These are phyloP conservation scores for Afroboletus lepidellus DNA, from an alignment of 1,284 basidiomycete genomes.

Conservation along the genomic window DNA sequence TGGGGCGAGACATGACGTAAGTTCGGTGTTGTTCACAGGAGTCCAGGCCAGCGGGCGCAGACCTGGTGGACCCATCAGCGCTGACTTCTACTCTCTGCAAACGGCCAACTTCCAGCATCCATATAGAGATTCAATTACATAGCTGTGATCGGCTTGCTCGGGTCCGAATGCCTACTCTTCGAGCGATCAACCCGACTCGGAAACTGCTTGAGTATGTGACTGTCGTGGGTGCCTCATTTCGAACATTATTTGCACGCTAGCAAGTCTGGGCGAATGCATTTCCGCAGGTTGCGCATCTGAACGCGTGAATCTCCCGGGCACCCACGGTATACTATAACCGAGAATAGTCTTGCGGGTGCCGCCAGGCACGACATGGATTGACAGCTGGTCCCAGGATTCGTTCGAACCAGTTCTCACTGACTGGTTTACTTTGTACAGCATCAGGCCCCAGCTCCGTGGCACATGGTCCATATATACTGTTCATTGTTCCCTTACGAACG, in stretches of 20 bases:
- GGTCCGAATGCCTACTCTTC: background rate
- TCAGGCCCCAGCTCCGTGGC: background rate
- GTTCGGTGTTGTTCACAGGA: background rate
- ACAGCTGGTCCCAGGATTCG: background rate
- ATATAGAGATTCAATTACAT: background rate
- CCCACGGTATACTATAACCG: background rate
- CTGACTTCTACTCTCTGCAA: constrained; percentile 3
- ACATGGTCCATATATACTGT: background rate
- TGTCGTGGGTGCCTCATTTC: background rate
- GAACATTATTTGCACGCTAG: background rate
- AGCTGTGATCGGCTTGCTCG: background rate
- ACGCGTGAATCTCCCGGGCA: background rate
- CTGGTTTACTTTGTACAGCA: background rate
- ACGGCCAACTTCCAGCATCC: background rate
- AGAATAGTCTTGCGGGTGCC: constrained; percentile 5
- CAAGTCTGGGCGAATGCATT: background rate
- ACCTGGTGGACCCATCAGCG: constrained; percentile 1
- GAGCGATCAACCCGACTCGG: background rate
- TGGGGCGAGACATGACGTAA: background rate
- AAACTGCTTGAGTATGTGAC: background rate
- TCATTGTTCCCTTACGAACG: background rate
- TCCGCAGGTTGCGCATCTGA: background rate
- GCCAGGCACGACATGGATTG: constrained; percentile 1
- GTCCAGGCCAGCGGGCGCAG: background rate
- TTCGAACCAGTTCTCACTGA: background rate